A percentile compares a stretch with the other conserved stretches of the same genome.
Evolutionary conservation across 768 basidiomycete species (phyloP).

Genomic region (Suillus americanus): DNA sequence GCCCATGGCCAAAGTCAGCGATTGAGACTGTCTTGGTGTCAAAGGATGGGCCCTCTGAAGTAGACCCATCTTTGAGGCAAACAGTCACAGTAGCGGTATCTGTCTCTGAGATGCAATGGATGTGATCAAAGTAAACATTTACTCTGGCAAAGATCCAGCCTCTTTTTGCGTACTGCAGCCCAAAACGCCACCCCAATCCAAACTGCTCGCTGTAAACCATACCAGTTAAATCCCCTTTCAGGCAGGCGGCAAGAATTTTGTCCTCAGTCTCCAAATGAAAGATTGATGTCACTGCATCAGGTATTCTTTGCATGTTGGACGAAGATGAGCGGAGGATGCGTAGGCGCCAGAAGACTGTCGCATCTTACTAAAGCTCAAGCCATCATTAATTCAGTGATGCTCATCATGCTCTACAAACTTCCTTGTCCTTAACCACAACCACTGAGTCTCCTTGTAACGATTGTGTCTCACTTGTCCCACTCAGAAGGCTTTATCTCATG

Average conservation of each 20-base stretch:
- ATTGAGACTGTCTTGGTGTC: constrained; percentile 18
- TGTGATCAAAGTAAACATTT: constrained; percentile 27
- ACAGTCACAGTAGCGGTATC: constrained; percentile 18
- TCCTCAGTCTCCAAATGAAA: constrained; percentile 25
- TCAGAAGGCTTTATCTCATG: constrained; percentile 56
- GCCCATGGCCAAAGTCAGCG: constrained; percentile 25
- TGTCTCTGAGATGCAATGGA: constrained; percentile 17
- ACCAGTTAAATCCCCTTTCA: not conserved
- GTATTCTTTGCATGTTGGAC: constrained; percentile 21
- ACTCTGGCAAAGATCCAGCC: constrained; percentile 25
- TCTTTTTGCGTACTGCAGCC: constrained; percentile 16
- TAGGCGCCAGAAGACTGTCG: not conserved
- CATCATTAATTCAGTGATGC: too few species aligned
- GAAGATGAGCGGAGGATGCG: not conserved
- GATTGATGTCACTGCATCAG: constrained; percentile 21
- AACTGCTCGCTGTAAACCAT: constrained; percentile 25
- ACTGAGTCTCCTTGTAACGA: too few species aligned
- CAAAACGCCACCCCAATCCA: constrained; percentile 29
- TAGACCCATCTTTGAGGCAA: constrained; percentile 8
- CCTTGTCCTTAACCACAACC: too few species aligned
- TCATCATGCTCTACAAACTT: too few species aligned
- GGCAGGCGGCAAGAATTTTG: constrained; percentile 17
- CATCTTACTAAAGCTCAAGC: too few species aligned
- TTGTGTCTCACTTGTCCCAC: constrained; percentile 20
- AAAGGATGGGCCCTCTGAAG: constrained; percentile 6